Percentiles rank a stretch among this genome's conserved stretches.
phyloP scores from a whole-genome alignment of 1,139 yeast genomes.

The Pichia sp. region DNA sequence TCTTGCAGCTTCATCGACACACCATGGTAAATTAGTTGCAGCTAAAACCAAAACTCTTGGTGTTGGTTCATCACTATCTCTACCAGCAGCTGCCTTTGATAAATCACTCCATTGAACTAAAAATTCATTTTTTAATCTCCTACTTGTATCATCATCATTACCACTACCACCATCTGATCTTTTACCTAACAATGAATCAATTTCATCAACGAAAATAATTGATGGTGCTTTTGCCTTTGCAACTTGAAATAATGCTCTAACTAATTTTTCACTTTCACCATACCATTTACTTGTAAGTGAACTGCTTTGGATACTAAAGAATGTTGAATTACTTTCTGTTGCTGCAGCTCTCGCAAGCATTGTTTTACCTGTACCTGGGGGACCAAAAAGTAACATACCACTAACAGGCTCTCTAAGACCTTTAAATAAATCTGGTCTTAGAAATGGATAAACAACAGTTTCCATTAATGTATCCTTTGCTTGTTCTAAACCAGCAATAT shows the following conservation, averaged over 20 bases:
- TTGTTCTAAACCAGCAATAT: slow-evolving; percentile 86
- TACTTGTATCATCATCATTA: slow-evolving; percentile 87
- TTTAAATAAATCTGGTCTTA: slow-evolving; percentile 85
- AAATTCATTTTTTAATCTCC: slow-evolving; percentile 91
- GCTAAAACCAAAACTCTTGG: slow-evolving; percentile 86
- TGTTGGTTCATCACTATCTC: slow-evolving; percentile 49
- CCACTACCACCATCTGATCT: slow-evolving; percentile 73
- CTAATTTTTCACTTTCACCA: slow-evolving; percentile 93
- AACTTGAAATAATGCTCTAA: slow-evolving; percentile 76
- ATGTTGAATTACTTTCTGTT: slow-evolving; percentile 90
- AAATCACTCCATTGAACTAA: slow-evolving; percentile 93
- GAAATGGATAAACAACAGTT: slow-evolving; percentile 93
- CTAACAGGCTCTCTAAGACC: slow-evolving; percentile 94
- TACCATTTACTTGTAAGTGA: slow-evolving; percentile 85
- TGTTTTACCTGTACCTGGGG: slow-evolving; percentile 98
- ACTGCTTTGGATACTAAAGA: slow-evolving; percentile 88
- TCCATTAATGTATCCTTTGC: slow-evolving; percentile 90
- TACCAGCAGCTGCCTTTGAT: slow-evolving; percentile 83
- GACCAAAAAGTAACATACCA: slow-evolving; percentile 94
- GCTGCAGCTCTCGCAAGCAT: slow-evolving; percentile 98
- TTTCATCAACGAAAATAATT: slow-evolving; percentile 93
- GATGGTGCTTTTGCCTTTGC: slow-evolving; percentile 89
- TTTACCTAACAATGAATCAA: slow-evolving; percentile 81
- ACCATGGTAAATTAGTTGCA: slow-evolving; percentile 97
- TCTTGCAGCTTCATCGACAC: slow-evolving; percentile 96